phyloP scores from a whole-genome alignment of 495 filamentous ascomycete species.

The Aspergillus homomorphus region DNA sequence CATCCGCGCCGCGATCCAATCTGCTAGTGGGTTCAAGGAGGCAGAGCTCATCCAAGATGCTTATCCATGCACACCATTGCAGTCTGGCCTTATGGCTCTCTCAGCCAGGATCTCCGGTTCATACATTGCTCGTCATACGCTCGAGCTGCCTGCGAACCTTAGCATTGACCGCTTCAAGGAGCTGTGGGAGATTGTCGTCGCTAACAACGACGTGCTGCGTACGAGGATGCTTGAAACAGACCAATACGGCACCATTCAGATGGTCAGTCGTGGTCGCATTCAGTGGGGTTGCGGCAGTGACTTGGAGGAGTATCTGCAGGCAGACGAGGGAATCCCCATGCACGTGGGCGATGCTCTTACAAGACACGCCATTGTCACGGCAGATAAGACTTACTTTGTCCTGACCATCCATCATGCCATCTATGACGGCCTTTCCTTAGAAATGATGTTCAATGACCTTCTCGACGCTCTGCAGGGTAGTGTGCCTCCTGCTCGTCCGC shows the following conservation, averaged over 20 bases:
- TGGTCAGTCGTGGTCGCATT: slow-evolving; percentile 25
- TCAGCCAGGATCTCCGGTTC: slow-evolving; percentile 28
- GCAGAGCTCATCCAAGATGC: slow-evolving; percentile 25
- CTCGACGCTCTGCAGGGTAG: slow-evolving; percentile 12
- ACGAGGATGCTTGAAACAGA: slow-evolving; percentile 35
- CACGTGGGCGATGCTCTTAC: slow-evolving; percentile 43
- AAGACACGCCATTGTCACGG: slow-evolving; percentile 38
- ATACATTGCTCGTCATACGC: slow-evolving; percentile 43
- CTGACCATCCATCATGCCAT: slow-evolving; percentile 23
- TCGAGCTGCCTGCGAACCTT: slow-evolving; percentile 9
- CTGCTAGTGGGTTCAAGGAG: slow-evolving; percentile 11
- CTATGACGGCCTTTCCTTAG: slow-evolving; percentile 25
- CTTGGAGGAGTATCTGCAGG: slow-evolving; percentile 35
- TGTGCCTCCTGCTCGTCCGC: slow-evolving; percentile 7
- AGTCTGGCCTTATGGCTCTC: slow-evolving; percentile 20
- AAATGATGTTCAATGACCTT: slow-evolving; percentile 20
- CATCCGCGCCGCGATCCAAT: slow-evolving; percentile 14
- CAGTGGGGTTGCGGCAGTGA: slow-evolving; percentile 20
- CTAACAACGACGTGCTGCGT: slow-evolving; percentile 45
- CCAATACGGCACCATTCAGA: slow-evolving; percentile 49
- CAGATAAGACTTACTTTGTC: slow-evolving; percentile 11
- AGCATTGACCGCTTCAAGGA: slow-evolving; percentile 29
- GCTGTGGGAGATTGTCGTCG: slow-evolving; percentile 37
- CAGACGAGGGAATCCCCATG: slow-evolving; percentile 39
- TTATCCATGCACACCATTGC: slow-evolving; percentile 28